Evolutionary conservation across 768 basidiomycete species (phyloP), one percentile per base, ranked within the genome.

Genomic region (Hysterangium stoloniferum): DNA sequence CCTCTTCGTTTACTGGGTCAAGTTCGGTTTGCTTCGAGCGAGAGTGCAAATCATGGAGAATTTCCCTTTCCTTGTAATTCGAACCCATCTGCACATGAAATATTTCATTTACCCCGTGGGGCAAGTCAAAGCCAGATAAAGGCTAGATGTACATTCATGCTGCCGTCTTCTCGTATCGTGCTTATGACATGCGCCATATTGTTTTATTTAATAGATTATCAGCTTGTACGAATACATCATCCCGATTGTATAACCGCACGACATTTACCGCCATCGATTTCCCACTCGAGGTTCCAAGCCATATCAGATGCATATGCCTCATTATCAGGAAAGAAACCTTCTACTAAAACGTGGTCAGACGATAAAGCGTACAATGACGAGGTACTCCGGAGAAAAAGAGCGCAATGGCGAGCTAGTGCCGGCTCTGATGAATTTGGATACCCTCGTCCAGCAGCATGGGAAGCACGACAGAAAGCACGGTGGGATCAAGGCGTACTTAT

Each of bases 171-270:
- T 29, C 2, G 6, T 12, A 29, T 28, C n/a, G 4, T 42, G 9
- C 7, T 31, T 12, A 45, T 45, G 13, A n/a, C 3, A n/a, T 32
- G 12, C 12, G 8, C 8, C n/a, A 31, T 27, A 15, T 22, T 11
- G 25, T 12, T 1, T 19, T 5, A 33, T 12, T 11, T 29, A 8
- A 15, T 47, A 86, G 86, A 87, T 62, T 86, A 81, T 57, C 85
- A 87, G 27, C 75, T 88, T 34, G 85, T 84, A 33, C 78, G 80
- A 38, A 61, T 70, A 8, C 77, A 86, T 59, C 86, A 89, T 58
- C 86, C 86, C 3, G 86, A 89, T 61, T 77, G 79, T 3, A 66
- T 70, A 3, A 61, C 66, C 8, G 68, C 71, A 24, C 71, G 70
- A 5, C 49, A 57, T 17, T 53, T 79, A 17, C 61, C 76, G 1